Conservation (phyloP, 352 stramenopile genomes). For the Phytophthora capsici region DNA sequence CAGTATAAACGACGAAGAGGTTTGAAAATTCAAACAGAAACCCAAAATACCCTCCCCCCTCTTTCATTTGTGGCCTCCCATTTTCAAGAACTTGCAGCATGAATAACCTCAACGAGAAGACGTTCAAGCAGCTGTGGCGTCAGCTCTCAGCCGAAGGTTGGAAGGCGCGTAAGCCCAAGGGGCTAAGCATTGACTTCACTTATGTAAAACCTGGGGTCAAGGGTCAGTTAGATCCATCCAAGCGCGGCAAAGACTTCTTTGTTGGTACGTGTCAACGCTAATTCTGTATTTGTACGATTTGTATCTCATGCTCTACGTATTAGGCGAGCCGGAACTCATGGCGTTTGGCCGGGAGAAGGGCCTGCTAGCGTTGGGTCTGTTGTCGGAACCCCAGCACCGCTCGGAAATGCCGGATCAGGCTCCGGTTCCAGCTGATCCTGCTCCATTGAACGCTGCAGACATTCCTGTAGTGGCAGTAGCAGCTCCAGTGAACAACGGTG, state of each 20-base stretch:
- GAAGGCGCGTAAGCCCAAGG: constrained; percentile 13
- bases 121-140: constrained; percentile 18
- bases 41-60: neutral
- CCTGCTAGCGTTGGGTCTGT: too few relatives aligned
- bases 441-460: too few relatives aligned
- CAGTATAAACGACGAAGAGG: constrained; percentile 14
- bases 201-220: constrained; percentile 14
- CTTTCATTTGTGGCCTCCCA: too few relatives aligned
- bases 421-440: too few relatives aligned
- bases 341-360: neutral
- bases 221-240: neutral
- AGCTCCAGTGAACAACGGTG: too few relatives aligned
- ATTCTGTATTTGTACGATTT: neutral
- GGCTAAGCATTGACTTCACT: neutral
- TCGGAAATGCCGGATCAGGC: too few relatives aligned
- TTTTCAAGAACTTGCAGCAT: too few relatives aligned
- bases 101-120: constrained; percentile 11
- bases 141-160: constrained; percentile 6
- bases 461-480: too few relatives aligned
- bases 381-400: too few relatives aligned
- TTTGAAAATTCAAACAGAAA: constrained; percentile 17
- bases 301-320: neutral
- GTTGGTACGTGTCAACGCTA: neutral
- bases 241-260: constrained; percentile 7
- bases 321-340: neutral